Evolutionary conservation across 2,329 filamentous ascomycete species (phyloP).

Genomic region (Neonectria sp.): DNA sequence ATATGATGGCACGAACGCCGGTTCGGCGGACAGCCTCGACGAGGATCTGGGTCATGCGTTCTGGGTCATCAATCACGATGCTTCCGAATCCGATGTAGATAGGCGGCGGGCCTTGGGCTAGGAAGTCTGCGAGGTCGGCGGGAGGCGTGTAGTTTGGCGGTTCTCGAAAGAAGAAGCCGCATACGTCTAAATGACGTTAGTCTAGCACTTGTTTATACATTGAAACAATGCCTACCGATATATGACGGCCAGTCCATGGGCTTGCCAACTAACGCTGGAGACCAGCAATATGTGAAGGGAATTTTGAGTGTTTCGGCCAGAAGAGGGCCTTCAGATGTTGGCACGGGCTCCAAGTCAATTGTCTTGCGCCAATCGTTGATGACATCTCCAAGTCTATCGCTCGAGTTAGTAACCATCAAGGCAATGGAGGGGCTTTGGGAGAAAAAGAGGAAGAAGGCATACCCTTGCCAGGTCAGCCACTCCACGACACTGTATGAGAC

Average conservation of each 20-base stretch:
- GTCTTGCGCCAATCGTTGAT: constrained; percentile 39
- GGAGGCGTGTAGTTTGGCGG: constrained; percentile 68
- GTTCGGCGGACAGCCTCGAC: constrained; percentile 74
- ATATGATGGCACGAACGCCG: constrained; percentile 77
- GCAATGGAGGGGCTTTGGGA: background rate
- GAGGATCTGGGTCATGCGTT: constrained; percentile 75
- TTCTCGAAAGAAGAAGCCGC: constrained; percentile 77
- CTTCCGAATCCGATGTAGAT: constrained; percentile 83
- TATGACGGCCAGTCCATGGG: constrained; percentile 75
- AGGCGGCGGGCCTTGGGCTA: constrained; percentile 69
- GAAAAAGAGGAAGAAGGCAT: background rate
- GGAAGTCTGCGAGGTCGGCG: constrained; percentile 67
- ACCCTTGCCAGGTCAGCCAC: constrained; percentile 83
- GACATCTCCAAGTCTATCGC: constrained; percentile 36
- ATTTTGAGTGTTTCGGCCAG: constrained; percentile 77
- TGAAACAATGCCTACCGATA: constrained; percentile 60
- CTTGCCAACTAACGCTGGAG: constrained; percentile 76
- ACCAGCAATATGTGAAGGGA: constrained; percentile 87
- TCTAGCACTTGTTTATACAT: no score
- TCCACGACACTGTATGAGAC: constrained; percentile 81
- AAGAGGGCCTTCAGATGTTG: constrained; percentile 75
- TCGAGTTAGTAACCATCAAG: constrained; percentile 3
- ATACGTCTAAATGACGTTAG: constrained; percentile 55
- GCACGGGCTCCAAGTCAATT: constrained; percentile 32
- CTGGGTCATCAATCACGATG: constrained; percentile 79